Conservation (phyloP, 441 rosid genomes). For the Euphorbia corollata region DNA sequence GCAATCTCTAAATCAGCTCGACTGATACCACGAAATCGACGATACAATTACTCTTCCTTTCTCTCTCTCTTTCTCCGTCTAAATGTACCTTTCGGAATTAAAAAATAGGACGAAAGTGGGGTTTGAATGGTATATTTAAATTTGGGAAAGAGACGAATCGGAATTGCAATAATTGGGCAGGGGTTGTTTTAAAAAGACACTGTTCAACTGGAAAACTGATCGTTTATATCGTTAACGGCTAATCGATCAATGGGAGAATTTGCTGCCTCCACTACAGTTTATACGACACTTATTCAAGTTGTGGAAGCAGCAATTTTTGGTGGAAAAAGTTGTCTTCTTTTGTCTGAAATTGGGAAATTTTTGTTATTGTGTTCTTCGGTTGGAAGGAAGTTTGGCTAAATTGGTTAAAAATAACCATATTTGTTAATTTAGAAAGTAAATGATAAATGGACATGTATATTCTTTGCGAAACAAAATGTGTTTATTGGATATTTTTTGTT, state of each 20-base stretch:
- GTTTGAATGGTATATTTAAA: neutral
- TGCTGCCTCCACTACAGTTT: conserved; percentile 3
- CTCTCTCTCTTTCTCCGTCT: neutral
- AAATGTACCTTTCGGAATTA: neutral
- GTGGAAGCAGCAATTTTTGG: neutral
- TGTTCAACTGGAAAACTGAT: neutral
- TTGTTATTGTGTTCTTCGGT: neutral
- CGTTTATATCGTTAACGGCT: neutral
- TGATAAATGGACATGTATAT: neutral
- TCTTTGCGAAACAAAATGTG: no score
- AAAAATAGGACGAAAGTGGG: neutral
- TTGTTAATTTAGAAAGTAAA: neutral
- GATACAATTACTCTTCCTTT: neutral
- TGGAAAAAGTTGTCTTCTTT: neutral
- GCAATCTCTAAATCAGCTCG: conserved; percentile 10
- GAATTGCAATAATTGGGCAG: neutral
- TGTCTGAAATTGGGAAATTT: no score
- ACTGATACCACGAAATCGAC: neutral
- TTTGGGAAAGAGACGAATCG: neutral
- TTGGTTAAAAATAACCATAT: neutral
- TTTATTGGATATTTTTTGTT: no score
- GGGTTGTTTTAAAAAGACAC: neutral
- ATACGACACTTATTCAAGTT: neutral
- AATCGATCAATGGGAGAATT: neutral
- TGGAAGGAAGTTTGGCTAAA: neutral